These are phyloP conservation scores for Fusarium denticulatum DNA, from an alignment of 2,329 filamentous ascomycete genomes.

Conservation along the genomic window DNA sequence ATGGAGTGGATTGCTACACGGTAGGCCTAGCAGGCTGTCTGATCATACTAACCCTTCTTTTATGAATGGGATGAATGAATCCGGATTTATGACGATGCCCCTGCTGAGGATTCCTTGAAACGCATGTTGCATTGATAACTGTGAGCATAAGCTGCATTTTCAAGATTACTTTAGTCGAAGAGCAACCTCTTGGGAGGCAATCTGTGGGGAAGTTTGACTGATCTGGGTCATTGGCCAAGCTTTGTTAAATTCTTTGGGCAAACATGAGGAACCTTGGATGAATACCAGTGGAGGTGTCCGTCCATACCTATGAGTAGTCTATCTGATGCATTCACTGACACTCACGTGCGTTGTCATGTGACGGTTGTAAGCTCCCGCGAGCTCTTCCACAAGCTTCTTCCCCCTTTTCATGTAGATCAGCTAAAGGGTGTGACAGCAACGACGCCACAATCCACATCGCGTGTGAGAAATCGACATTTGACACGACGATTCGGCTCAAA, in stretches of 20 bases:
- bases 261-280: background rate
- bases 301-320: background rate
- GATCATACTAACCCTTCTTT: background rate
- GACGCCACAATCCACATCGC: conserved; percentile 24
- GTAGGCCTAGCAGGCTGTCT: background rate
- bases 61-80: background rate
- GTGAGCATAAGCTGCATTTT: background rate
- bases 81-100: background rate
- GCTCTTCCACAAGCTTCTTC: conserved; percentile 2
- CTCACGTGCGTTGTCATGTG: conserved; percentile 20
- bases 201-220: background rate
- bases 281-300: background rate
- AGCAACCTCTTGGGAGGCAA: background rate
- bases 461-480: background rate
- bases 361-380: background rate
- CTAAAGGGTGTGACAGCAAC: conserved; percentile 17
- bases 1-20: background rate
- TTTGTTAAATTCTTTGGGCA: background rate
- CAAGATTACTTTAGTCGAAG: background rate
- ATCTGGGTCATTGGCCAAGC: background rate
- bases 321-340: background rate
- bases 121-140: background rate
- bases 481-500: background rate
- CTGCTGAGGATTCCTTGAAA: background rate
- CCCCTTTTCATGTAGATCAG: conserved; percentile 13